These are phyloP conservation scores for Sporormia fimetaria DNA, from an alignment of 495 filamentous ascomycete genomes.

Conservation along the genomic window DNA sequence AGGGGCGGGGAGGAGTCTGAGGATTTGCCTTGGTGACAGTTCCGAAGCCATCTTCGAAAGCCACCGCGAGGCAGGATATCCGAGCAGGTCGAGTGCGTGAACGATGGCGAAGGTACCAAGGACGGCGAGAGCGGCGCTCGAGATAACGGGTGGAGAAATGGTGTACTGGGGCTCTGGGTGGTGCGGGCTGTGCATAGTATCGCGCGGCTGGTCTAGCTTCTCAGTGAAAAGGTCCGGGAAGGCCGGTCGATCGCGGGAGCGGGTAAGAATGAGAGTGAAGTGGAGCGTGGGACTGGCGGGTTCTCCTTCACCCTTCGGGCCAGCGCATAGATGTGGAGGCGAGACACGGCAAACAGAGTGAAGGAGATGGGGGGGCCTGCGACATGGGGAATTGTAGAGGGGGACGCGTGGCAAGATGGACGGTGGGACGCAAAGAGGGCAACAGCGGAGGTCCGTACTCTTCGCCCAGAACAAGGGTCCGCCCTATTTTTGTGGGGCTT, in stretches of 20 bases:
- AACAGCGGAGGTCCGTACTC: background rate
- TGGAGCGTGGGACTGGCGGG: slow-evolving; percentile 3
- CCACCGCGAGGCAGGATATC: slow-evolving; percentile 20
- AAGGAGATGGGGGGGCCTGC: slow-evolving; percentile 9
- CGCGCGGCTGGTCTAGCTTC: too few relatives aligned
- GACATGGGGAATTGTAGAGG: slow-evolving; percentile 19
- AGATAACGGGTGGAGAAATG: too few relatives aligned
- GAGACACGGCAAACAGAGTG: slow-evolving; percentile 10
- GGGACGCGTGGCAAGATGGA: background rate
- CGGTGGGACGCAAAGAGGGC: background rate
- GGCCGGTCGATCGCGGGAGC: background rate
- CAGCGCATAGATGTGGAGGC: slow-evolving; percentile 12
- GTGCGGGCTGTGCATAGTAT: too few relatives aligned
- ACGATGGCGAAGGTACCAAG: slow-evolving; percentile 8
- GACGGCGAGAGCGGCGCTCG: background rate
- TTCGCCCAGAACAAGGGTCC: background rate
- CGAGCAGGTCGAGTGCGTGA: slow-evolving; percentile 9
- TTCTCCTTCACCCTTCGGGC: slow-evolving; percentile 17
- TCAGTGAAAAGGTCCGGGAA: slow-evolving; percentile 4
- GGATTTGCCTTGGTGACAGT: background rate
- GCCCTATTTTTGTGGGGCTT: too few relatives aligned
- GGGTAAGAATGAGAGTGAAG: background rate
- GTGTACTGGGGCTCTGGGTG: too few relatives aligned
- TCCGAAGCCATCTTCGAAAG: slow-evolving; percentile 8
- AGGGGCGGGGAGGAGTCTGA: background rate